A percentile compares a stretch with the other conserved stretches of the same genome.
These are phyloP conservation scores for Penicillium turbatum DNA, from an alignment of 495 filamentous ascomycete species.

Conservation along the genomic window DNA sequence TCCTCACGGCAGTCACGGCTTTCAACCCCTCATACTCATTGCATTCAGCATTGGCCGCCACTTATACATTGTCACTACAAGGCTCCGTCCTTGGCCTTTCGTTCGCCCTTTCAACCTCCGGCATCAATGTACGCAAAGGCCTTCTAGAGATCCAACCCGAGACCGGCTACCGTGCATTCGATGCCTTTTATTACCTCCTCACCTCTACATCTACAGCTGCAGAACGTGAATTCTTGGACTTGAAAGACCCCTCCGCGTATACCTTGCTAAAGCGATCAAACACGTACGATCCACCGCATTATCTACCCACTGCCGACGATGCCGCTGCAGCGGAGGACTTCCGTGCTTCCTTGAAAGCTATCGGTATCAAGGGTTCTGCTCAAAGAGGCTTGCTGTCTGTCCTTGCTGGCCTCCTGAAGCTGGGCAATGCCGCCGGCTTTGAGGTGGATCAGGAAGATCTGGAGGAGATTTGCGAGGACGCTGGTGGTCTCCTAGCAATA, in stretches of 20 bases:
- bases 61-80: constrained; percentile 73
- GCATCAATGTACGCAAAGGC: constrained; percentile 78
- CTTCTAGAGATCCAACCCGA: constrained; percentile 77
- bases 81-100: constrained; percentile 73
- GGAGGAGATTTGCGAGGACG: constrained; percentile 85
- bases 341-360: constrained; percentile 70
- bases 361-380: constrained; percentile 85
- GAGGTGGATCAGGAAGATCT: constrained; percentile 81
- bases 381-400: constrained; percentile 77
- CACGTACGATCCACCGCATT: constrained; percentile 83
- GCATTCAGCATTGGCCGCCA: constrained; percentile 75
- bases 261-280: constrained; percentile 72
- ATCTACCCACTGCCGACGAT: constrained; percentile 91
- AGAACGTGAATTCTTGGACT: constrained; percentile 84
- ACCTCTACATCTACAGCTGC: constrained; percentile 85
- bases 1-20: constrained; percentile 81
- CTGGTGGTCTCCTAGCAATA: constrained; percentile 76
- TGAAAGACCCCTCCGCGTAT: constrained; percentile 77
- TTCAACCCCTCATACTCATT: constrained; percentile 81
- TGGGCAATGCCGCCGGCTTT: constrained; percentile 85
- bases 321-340: constrained; percentile 91
- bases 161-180: constrained; percentile 86
- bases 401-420: constrained; percentile 81
- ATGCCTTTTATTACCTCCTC: constrained; percentile 95
- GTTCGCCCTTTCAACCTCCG: constrained; percentile 77